These are phyloP conservation scores for Petunia axillaris DNA, from an alignment of 257 asterid genomes.

Conservation along the genomic window DNA sequence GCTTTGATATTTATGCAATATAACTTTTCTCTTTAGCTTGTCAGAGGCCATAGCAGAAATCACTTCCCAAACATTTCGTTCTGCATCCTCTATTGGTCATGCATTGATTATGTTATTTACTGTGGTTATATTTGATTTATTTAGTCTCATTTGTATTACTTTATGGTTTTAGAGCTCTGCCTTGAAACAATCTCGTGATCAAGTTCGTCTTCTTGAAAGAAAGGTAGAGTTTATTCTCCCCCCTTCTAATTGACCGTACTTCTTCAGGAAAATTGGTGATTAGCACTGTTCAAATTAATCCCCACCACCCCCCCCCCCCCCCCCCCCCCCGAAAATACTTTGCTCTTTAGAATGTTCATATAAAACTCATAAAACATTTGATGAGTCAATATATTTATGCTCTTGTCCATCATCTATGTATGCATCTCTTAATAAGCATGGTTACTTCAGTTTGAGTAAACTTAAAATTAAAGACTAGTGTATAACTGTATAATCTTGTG, in stretches of 20 bases:
- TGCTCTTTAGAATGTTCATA: neutral
- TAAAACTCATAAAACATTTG: neutral
- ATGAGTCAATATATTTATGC: neutral
- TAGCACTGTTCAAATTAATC: neutral
- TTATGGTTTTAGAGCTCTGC: constrained; percentile 68
- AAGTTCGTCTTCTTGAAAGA: constrained; percentile 74
- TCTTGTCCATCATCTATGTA: neutral
- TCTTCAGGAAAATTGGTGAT: neutral
- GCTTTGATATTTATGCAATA: neutral
- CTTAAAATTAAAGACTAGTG: neutral
- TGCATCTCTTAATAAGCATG: neutral
- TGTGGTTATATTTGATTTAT: constrained; percentile 1
- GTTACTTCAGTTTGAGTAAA: neutral
- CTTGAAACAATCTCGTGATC: constrained; percentile 79
- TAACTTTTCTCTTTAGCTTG: neutral
- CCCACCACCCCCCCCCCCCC: neutral
- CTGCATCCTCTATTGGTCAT: neutral
- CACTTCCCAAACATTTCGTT: neutral
- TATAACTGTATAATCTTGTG: neutral
- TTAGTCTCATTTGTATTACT: constrained; percentile 31
- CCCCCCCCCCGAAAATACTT: neutral
- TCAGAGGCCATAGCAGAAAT: neutral
- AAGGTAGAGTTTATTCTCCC: constrained; percentile 52
- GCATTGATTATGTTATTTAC: neutral
- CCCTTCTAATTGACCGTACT: neutral